Percentiles rank a stretch among this genome's conserved stretches.
Conservation (phyloP, 179 eudicot species). For the Sideroxylon spinosum region DNA sequence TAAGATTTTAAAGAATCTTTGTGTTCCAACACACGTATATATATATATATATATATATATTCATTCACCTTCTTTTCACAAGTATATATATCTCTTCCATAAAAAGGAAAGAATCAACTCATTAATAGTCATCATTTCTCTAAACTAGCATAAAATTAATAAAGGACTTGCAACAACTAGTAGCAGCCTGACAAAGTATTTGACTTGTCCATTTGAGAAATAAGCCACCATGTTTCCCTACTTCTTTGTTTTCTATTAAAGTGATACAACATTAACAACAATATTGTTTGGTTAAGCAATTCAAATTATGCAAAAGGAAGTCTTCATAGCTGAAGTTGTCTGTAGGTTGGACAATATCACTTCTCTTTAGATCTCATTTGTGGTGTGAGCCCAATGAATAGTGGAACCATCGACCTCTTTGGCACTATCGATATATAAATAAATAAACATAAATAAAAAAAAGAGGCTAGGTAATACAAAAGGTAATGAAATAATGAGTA, state of each 20-base stretch:
- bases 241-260: not conserved
- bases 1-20: no score
- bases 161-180: no score
- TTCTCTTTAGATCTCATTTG: conserved; percentile 93
- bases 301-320: not conserved
- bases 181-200: not conserved
- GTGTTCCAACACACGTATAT: no score
- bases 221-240: no score
- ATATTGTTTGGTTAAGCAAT: not conserved
- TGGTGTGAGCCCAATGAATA: conserved; percentile 88
- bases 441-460: not conserved
- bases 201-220: not conserved
- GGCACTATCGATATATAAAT: conserved; percentile 55
- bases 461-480: not conserved
- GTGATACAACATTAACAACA: not conserved
- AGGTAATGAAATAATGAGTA: not conserved
- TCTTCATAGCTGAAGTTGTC: conserved; percentile 48
- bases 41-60: no score
- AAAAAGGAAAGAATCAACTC: no score
- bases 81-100: no score
- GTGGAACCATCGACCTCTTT: conserved; percentile 99
- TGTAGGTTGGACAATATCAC: conserved; percentile 97
- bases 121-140: no score
- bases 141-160: no score
- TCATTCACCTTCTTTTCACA: no score